Evolutionary conservation across 1,284 basidiomycete genomes (phyloP).

Genomic region (Sporisorium exsertum): DNA sequence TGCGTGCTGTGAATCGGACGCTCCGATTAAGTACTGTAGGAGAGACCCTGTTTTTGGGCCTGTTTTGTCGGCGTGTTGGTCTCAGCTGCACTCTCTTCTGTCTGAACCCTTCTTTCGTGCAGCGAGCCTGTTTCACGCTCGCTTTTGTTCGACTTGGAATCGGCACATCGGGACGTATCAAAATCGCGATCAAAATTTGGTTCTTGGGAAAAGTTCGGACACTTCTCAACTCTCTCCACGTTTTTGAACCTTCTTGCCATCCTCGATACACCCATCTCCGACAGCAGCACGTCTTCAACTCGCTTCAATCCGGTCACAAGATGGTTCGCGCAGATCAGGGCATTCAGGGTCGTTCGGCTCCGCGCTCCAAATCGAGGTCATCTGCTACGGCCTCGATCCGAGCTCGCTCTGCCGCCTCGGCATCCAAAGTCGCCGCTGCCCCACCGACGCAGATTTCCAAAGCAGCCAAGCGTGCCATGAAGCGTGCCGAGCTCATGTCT

Average conservation of each 20-base stretch:
- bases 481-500: conserved; percentile 52
- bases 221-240: background rate
- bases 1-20: background rate
- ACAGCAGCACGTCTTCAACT: background rate
- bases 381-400: conserved; percentile 28
- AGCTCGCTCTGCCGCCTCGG: conserved; percentile 15
- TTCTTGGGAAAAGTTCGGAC: conserved; percentile 5
- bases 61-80: conserved; percentile 4
- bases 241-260: background rate
- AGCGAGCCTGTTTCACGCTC: conserved; percentile 2
- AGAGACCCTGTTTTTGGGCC: background rate
- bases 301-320: background rate
- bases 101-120: background rate
- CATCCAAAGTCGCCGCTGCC: conserved; percentile 22
- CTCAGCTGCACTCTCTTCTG: conserved; percentile 4
- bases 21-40: too few relatives aligned
- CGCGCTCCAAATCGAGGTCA: conserved; percentile 37
- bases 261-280: background rate
- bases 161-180: background rate
- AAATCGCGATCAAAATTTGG: conserved; percentile 36
- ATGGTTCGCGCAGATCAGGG: conserved; percentile 44
- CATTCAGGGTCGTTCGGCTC: conserved; percentile 34
- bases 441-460: conserved; percentile 48
- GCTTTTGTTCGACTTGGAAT: background rate
- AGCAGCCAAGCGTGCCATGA: conserved; percentile 54